phyloP scores from a whole-genome alignment of 805 yeast genomes.

The Lipomyces orientalis region DNA sequence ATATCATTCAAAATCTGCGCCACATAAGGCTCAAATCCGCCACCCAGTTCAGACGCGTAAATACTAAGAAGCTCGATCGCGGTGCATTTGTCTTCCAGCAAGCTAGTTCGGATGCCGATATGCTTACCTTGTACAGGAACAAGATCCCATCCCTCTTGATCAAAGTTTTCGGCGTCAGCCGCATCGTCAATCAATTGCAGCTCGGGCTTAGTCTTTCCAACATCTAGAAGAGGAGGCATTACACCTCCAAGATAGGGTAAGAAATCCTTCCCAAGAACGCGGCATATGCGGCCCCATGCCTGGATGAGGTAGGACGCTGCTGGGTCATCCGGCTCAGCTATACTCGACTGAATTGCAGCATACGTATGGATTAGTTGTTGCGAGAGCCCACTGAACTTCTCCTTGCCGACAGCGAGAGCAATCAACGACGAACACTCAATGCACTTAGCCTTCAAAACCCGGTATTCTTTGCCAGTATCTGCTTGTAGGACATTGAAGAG shows the following conservation, averaged over 20 bases:
- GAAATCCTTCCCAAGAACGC: constrained; percentile 83
- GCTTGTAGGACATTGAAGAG: constrained; percentile 73
- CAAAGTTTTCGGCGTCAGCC: constrained; percentile 79
- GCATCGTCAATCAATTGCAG: constrained; percentile 86
- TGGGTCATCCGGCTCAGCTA: constrained; percentile 76
- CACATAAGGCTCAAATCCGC: constrained; percentile 81
- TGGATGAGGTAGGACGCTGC: constrained; percentile 85
- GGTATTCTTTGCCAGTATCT: constrained; percentile 78
- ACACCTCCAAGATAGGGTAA: constrained; percentile 82
- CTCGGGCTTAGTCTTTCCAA: constrained; percentile 90
- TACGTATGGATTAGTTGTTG: constrained; percentile 74
- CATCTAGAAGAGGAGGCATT: constrained; percentile 82
- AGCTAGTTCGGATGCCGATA: constrained; percentile 91
- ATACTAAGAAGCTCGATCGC: constrained; percentile 87
- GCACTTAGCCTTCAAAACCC: constrained; percentile 86
- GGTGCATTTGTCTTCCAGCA: constrained; percentile 90
- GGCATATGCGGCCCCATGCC: constrained; percentile 95
- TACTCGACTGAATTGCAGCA: constrained; percentile 66
- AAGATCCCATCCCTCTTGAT: constrained; percentile 92
- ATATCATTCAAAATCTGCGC: constrained; percentile 76
- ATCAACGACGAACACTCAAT: constrained; percentile 95
- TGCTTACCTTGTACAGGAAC: constrained; percentile 89
- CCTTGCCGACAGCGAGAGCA: constrained; percentile 93
- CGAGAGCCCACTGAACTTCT: constrained; percentile 77
- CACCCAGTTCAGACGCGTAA: constrained; percentile 84